Base-by-base conservation (phyloP, 192 early-diverging fungal genomes). In the Geosiphon pyriformis region DNA sequence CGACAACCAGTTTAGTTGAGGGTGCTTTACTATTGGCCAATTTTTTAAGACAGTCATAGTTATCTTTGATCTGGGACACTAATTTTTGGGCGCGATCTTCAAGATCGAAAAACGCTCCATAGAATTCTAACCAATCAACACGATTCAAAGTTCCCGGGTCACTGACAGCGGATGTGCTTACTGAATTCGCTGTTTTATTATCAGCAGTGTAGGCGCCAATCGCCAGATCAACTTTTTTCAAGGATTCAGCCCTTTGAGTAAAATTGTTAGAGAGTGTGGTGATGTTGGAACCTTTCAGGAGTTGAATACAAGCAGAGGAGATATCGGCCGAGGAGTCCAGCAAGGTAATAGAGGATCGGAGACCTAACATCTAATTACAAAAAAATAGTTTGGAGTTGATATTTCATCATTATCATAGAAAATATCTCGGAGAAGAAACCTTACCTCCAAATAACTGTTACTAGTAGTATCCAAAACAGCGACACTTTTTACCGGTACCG, bases 101-200 rank as follows among this genome's bases (percentile, higher is more conserved):
- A 8, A 71, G 51, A 71, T 90, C 87, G 78, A 81, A 90, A 74
- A 88, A 87, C n/a, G 80, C 74, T 8, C 76, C 65, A 68, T 83
- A 80, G 72, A 85, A 85, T 67, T 75, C 68, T 53, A 86, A 57
- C 83, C 84, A 88, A 54, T 79, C 78, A 37, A 80, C 70, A 32
- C 84, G 82, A 61, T 81, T 81, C 37, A 85, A 60, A 35, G 73
- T 56, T 55, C 70, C 69, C 23, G 81, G 78, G 54, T 86, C 83
- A 15, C 68, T 68, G 8, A 82, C 68, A 15, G 82, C 74, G 1
- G 74, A 79, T 3, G 70, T 58, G 15, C 80, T 67, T 1, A 87
- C 73, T 23, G 83, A 76, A n/a, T 75, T 83, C 18, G 78, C 70
- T 54, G 70, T 61, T 0, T 72, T 48, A 18, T 77, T 53, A 18